Evolutionary conservation across 805 yeast species (phyloP), one percentile per base, ranked within the genome.

Genomic region (Saturnispora serradocipensis): DNA sequence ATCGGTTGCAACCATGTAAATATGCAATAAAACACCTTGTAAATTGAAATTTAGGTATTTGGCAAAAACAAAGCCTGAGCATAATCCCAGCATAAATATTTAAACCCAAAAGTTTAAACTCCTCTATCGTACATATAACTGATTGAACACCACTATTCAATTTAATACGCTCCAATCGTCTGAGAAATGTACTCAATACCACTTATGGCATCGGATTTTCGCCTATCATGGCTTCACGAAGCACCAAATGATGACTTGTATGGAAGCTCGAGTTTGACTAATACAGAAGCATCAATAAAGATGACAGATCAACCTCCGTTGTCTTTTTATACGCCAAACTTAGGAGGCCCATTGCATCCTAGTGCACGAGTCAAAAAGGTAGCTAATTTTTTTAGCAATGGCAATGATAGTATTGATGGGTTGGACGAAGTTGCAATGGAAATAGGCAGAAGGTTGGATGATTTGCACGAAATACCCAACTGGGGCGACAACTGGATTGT

Each of bases 401-500:
- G 35, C 3, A 42, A 43, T 11, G 47, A 28, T 9, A 22, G 39
- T 28, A 24, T 36, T 38, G 53, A 55, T 43, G 54, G 48, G 4
- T 27, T 49, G 10, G 55, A 56, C 24, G 53, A 52, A 45, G 22
- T 56, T 32, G 50, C 53, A 18, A 39, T 56, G 42, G 58, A 56
- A 52, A 16, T 56, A 7, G 56, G 58, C 2, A 44, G 36, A 22
- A 45, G 53, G 36, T 30, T 53, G n/a, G 53, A 56, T 20, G 39
- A 18, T n/a, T 35, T 51, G 16, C 48, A 45, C 22, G 55, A 50
- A 10, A 36, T 49, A 22, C 46, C 53, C 22, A 43, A 25, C 16
- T 56, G 53, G 54, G 58, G 58, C 2, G 49, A 52, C 16, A 50
- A 42, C 6, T 52, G 49, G 53, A 13, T 84, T 51, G 69, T 70